Evolutionary conservation across 2,329 filamentous ascomycete species (phyloP).

Genomic region (Aspergillus tamarii): DNA sequence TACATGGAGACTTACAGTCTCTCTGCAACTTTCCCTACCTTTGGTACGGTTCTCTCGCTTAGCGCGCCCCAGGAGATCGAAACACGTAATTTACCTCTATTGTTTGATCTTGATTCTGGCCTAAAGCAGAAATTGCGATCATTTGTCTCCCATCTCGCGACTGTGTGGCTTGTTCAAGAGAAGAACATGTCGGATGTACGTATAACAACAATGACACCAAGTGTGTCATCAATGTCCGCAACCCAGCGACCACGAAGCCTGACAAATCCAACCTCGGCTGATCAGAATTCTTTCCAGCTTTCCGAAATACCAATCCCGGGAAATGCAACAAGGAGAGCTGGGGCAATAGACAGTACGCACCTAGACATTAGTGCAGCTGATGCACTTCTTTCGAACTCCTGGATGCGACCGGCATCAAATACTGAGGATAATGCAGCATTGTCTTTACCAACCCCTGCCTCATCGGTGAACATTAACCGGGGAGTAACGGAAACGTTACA

Average conservation of each 20-base stretch:
- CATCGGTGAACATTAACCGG: slow-evolving; percentile 31
- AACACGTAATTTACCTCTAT: slow-evolving; percentile 8
- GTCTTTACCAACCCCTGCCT: slow-evolving; percentile 31
- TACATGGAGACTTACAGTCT: slow-evolving; percentile 47
- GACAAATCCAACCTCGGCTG: slow-evolving; percentile 2
- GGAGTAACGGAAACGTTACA: slow-evolving; percentile 21
- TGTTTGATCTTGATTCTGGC: slow-evolving; percentile 29
- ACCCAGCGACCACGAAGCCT: slow-evolving; percentile 12
- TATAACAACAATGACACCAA: not conserved
- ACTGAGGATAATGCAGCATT: slow-evolving; percentile 30
- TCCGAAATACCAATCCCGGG: slow-evolving; percentile 1
- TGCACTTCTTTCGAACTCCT: slow-evolving; percentile 30
- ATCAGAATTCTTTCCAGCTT: slow-evolving; percentile 8
- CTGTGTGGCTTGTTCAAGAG: slow-evolving; percentile 30
- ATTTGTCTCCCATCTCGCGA: slow-evolving; percentile 33
- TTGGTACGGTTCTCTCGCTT: slow-evolving; percentile 44
- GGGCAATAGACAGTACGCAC: slow-evolving; percentile 14
- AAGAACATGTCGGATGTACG: slow-evolving; percentile 1
- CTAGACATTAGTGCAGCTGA: slow-evolving; percentile 20
- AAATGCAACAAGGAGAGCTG: slow-evolving; percentile 8
- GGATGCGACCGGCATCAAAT: slow-evolving; percentile 31
- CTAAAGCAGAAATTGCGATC: slow-evolving; percentile 33
- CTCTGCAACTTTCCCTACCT: slow-evolving; percentile 45
- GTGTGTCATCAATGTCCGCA: not conserved
- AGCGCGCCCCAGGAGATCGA: slow-evolving; percentile 28